Base-by-base conservation (phyloP, 495 filamentous ascomycete species). In the Penicillium angulare region DNA sequence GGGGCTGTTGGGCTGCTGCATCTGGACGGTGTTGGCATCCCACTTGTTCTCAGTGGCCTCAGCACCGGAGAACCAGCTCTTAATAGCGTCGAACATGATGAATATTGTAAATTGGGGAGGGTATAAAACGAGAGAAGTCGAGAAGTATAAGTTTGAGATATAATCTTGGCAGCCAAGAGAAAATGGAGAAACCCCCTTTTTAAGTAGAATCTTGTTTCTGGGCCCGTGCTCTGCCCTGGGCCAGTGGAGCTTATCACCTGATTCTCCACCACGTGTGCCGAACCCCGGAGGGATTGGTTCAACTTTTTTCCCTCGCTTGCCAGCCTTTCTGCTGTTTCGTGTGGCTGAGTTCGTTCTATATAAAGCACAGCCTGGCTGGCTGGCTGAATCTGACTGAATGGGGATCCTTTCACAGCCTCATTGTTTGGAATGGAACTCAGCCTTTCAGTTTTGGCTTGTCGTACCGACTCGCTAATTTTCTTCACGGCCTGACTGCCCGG, bases 1-100 rank as follows among this genome's bases (percentile, higher is more conserved):
- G 12, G 50, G 50, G 33, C 50, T 46, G 35, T 34, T 47, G 1
- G 50, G 50, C 39, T 52, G 50, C 27, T 52, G 42, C 43, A 52
- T 46, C 20, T 43, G 29, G 9, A 52, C 24, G 12, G 43, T 47
- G 31, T 38, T 52, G 36, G 43, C 50, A 35, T 52, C 35, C 43
- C 50, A 52, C 26, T 52, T 33, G 26, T 33, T 52, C 50, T 52
- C 50, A 32, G n/a, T 13, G 27, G 50, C 18, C 50, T 47, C 24
- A 33, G 27, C 33, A 41, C 22, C 35, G 8, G 42, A 18, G 43
- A 52, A 47, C 34, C 34, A 47, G 27, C 6, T 47, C 42, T 46
- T 46, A 26, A 52, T 47, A 6, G 24, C 24, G 8, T 44, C 34
- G 34, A 52, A 52, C 50, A 52, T 52, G 43, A 18, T 47, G 35